Evolutionary conservation across 495 filamentous ascomycete species (phyloP).

Genomic region (Hypoxylon crocopeplum): DNA sequence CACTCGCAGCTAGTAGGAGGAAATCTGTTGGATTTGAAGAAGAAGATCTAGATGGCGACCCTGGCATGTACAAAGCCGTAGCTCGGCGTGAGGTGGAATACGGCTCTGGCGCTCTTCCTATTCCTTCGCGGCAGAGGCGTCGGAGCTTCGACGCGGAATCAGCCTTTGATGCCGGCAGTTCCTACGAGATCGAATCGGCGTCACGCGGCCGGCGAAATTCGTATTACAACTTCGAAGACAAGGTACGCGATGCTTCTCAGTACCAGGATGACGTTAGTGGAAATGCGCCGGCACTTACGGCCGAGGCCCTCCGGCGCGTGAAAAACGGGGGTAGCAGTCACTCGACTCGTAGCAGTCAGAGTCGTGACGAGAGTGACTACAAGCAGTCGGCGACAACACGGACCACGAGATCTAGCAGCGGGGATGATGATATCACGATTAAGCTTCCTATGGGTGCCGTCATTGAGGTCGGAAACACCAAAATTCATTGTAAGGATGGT

Average conservation of each 20-base stretch:
- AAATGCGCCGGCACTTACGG: constrained; percentile 53
- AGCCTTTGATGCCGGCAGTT: constrained; percentile 21
- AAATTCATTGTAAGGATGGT: constrained; percentile 60
- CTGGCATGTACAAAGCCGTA: constrained; percentile 44
- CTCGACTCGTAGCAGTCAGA: constrained; percentile 59
- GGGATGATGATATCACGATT: constrained; percentile 61
- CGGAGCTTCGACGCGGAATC: constrained; percentile 40
- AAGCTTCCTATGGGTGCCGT: constrained; percentile 55
- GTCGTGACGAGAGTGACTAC: constrained; percentile 64
- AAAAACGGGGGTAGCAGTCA: constrained; percentile 56
- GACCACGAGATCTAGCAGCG: constrained; percentile 55
- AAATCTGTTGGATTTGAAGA: constrained; percentile 46
- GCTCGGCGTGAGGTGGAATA: constrained; percentile 41
- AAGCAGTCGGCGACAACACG: constrained; percentile 60
- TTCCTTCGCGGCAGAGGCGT: constrained; percentile 29
- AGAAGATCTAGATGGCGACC: constrained; percentile 40
- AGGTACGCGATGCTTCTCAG: constrained; percentile 50
- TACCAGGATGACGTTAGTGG: constrained; percentile 60
- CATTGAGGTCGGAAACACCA: constrained; percentile 55
- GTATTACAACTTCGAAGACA: constrained; percentile 55
- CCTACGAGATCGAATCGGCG: constrained; percentile 31
- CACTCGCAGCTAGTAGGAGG: constrained; percentile 35
- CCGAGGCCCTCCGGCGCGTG: constrained; percentile 55
- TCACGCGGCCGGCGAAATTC: constrained; percentile 39
- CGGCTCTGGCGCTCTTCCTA: constrained; percentile 34